Conservation (phyloP, 805 yeast species). For the Ogataea zsoltii region DNA sequence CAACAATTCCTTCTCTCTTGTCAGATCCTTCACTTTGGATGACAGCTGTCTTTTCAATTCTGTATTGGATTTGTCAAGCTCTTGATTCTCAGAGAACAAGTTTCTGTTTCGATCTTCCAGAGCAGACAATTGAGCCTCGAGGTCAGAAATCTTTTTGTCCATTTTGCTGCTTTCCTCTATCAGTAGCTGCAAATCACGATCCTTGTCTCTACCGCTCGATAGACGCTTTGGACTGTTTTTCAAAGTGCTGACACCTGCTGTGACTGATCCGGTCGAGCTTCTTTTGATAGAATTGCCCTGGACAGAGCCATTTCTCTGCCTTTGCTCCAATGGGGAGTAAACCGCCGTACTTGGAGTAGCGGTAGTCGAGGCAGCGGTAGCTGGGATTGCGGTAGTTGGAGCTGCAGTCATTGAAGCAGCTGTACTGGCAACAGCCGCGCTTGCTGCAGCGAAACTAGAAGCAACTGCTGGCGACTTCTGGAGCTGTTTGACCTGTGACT, state of each 20-base stretch:
- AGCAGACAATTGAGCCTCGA: conserved; percentile 32
- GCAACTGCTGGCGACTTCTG: not conserved
- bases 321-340: conserved; percentile 1
- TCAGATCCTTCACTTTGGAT: conserved; percentile 7
- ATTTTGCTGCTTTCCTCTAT: conserved; percentile 49
- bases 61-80: conserved; percentile 5
- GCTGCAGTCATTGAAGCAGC: not conserved
- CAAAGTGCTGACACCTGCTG: conserved; percentile 2
- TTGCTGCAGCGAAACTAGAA: not conserved
- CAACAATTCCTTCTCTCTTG: conserved; percentile 13
- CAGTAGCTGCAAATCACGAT: conserved; percentile 46
- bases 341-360: conserved; percentile 1
- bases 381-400: too few species aligned
- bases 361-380: not conserved
- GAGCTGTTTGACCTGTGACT: conserved; percentile 14
- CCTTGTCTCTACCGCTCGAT: conserved; percentile 25
- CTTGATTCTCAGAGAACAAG: conserved; percentile 7
- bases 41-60: conserved; percentile 14
- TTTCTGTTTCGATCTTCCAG: conserved; percentile 14
- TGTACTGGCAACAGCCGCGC: not conserved
- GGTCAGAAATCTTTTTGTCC: conserved; percentile 44
- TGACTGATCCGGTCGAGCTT: not conserved
- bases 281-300: not conserved
- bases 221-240: conserved; percentile 9
- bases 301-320: conserved; percentile 1